These are phyloP conservation scores for Penicillium maclennaniae DNA, from an alignment of 495 filamentous ascomycete species.

Conservation along the genomic window DNA sequence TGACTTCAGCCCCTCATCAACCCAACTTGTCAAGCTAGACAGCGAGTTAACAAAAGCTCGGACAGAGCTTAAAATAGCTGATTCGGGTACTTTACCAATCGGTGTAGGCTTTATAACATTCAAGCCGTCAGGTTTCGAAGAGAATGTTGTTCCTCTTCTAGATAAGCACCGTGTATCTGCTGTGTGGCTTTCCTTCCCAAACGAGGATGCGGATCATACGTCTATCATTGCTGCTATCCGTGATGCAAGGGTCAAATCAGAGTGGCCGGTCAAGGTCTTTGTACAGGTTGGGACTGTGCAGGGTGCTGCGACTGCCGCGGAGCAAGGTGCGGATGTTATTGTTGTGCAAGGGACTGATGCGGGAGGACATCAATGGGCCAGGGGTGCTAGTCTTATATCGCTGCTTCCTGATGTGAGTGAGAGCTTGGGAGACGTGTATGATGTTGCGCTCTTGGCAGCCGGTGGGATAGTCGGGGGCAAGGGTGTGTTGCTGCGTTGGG, in stretches of 20 bases:
- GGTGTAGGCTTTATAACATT: conserved; percentile 59
- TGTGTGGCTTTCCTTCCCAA: conserved; percentile 65
- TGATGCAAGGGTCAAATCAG: conserved; percentile 32
- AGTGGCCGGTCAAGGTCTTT: conserved; percentile 59
- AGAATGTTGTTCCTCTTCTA: conserved; percentile 42
- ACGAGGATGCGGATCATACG: conserved; percentile 30
- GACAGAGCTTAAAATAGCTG: conserved; percentile 51
- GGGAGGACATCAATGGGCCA: conserved; percentile 64
- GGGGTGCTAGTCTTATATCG: conserved; percentile 55
- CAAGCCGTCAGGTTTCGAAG: conserved; percentile 22
- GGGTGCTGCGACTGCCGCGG: conserved; percentile 64
- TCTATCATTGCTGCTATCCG: conserved; percentile 40
- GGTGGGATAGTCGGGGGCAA: conserved; percentile 63
- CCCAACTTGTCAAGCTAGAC: conserved; percentile 67
- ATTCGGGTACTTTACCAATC: conserved; percentile 55
- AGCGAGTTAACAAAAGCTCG: conserved; percentile 62
- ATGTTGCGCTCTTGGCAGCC: conserved; percentile 56
- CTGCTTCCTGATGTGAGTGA: conserved; percentile 61
- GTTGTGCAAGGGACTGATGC: conserved; percentile 68
- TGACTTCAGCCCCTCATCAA: conserved; percentile 61
- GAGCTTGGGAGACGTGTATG: conserved; percentile 32
- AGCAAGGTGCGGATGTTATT: conserved; percentile 66
- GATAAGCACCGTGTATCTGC: conserved; percentile 50
- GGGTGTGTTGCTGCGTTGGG: conserved; percentile 56
- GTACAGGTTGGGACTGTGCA: conserved; percentile 66